phyloP scores from a whole-genome alignment of 352 stramenopile genomes.

The Globisporangium megalacanthum region DNA sequence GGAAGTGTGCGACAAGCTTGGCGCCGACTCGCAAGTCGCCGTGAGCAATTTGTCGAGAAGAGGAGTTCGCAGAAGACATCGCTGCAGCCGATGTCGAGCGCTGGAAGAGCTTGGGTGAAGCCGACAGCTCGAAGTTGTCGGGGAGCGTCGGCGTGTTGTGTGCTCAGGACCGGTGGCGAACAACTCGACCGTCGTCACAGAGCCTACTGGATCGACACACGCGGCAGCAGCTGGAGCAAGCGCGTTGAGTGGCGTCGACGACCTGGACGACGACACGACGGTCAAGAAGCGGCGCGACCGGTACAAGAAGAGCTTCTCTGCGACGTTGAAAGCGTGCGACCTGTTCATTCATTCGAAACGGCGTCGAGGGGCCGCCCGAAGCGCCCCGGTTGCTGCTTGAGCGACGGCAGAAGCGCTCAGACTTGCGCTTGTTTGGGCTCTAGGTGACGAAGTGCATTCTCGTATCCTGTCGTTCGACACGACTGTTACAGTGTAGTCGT shows the following conservation, averaged over 20 bases:
- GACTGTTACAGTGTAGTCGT: slow-evolving; percentile 66
- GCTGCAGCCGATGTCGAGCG: slow-evolving; percentile 83
- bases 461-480: slow-evolving; percentile 67
- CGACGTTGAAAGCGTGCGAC: slow-evolving; percentile 83
- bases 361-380: slow-evolving; percentile 72
- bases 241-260: slow-evolving; percentile 3
- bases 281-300: slow-evolving; percentile 19
- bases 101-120: slow-evolving; percentile 71
- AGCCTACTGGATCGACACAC: not conserved
- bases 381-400: slow-evolving; percentile 66
- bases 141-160: slow-evolving; percentile 78
- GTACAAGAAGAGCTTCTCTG: slow-evolving; percentile 68
- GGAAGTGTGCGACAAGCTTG: slow-evolving; percentile 57
- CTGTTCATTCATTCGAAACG: slow-evolving; percentile 84
- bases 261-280: slow-evolving; percentile 22
- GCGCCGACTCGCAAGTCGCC: slow-evolving; percentile 62
- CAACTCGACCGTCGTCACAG: slow-evolving; percentile 40
- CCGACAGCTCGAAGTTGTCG: slow-evolving; percentile 81
- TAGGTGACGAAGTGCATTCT: slow-evolving; percentile 79
- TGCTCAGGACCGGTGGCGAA: slow-evolving; percentile 53
- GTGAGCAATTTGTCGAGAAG: slow-evolving; percentile 83
- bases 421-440: slow-evolving; percentile 73
- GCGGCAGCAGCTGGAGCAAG: not conserved
- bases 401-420: slow-evolving; percentile 58
- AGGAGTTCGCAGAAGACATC: slow-evolving; percentile 81